Base-by-base conservation (phyloP, 768 basidiomycete genomes). In the Albatrellus ellisii region DNA sequence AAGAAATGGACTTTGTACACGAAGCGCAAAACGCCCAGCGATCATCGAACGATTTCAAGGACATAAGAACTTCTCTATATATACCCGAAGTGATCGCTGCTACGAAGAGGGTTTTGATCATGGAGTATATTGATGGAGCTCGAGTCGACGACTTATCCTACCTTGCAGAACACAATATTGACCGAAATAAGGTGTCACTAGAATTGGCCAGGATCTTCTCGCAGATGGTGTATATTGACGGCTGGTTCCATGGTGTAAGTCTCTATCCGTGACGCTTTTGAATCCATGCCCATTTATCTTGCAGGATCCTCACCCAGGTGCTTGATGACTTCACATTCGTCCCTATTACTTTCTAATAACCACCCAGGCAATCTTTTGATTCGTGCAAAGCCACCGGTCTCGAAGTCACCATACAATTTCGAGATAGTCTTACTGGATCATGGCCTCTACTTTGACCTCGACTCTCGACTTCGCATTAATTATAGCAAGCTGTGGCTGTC, bases 401-500 rank as follows among this genome's bases (percentile, higher is more conserved):
- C 87, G 1, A 70, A 65, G 44, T 89, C 87, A 7, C 86, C 88
- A 0, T 86, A 86, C 62, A 97, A 97, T 56, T 98, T 98, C 52
- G 95, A 99, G 56, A 84, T 97, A 39, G 91, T 88, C 20, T 69
- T 98, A 1, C 66, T 99, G 46, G 95, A 99, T 55, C 92, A 97
- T 50, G 94, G 88, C 4, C 64, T 90, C 14, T 94, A 97, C 59
- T 97, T 97, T 51, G 91, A 95, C 55, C 66, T 99, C 4, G 79
- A 88, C 42, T 63, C 75, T 15, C 68, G 79, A 31, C 64, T 98
- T 4, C 77, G 92, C 18, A 69, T 86, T 39, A 84, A 88, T 57
- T 88, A 88, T 53, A 70, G 79, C 67, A 77, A 80, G 64, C 69
- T 98, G 36, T 98, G 92, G 94, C 62, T 99, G 34, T 77, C 89